Evolutionary conservation across 306 rosid genomes (phyloP).

Genomic region (Datisca glomerata): DNA sequence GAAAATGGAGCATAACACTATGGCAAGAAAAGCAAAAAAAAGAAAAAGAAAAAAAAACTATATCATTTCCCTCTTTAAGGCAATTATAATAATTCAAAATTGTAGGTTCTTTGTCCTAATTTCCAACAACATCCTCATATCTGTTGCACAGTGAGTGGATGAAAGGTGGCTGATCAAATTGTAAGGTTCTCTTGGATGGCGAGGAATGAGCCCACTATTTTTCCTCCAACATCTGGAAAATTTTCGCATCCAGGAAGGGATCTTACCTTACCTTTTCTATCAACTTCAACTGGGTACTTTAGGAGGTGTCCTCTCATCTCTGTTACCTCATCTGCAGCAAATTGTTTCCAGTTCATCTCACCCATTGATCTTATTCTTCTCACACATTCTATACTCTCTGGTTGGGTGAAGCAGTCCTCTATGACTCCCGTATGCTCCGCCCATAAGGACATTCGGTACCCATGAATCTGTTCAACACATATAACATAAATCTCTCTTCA

Average conservation of each 20-base stretch:
- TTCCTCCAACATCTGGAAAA: constrained; percentile 94
- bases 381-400: constrained; percentile 79
- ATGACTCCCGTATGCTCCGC: constrained; percentile 68
- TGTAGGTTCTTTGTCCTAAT: too few relatives aligned
- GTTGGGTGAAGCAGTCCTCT: constrained; percentile 64
- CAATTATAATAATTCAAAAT: too few relatives aligned
- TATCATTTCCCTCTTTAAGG: too few relatives aligned
- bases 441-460: constrained; percentile 97
- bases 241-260: constrained; percentile 64
- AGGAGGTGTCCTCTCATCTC: constrained; percentile 83
- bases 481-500: neutral
- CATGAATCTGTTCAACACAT: constrained; percentile 43
- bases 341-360: constrained; percentile 75
- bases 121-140: too few relatives aligned
- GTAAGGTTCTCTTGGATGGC: constrained; percentile 90
- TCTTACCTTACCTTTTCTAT: constrained; percentile 60
- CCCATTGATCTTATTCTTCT: constrained; percentile 58
- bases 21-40: too few relatives aligned
- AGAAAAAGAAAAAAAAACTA: too few relatives aligned
- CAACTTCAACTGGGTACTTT: constrained; percentile 83
- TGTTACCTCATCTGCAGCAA: constrained; percentile 47
- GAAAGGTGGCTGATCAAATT: constrained; percentile 27
- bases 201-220: constrained; percentile 70
- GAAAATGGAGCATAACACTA: too few relatives aligned
- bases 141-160: neutral